Conservation (phyloP, 2,329 filamentous ascomycete genomes). For the Pestalotiopsis sp. region DNA sequence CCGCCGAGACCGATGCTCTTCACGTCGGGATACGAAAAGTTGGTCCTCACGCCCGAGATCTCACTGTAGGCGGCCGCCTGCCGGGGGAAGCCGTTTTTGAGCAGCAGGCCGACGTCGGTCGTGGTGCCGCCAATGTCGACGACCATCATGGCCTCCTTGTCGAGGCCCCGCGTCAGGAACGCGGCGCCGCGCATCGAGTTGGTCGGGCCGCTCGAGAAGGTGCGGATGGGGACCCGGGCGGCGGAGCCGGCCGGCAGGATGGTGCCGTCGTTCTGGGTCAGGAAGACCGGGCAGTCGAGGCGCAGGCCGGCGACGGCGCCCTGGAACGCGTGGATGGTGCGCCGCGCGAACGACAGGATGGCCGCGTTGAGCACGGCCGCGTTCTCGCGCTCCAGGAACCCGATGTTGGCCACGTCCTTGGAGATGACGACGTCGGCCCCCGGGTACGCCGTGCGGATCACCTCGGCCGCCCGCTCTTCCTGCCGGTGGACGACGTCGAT, state of each 20-base stretch:
- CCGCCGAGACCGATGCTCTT: conserved; percentile 60
- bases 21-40: conserved; percentile 56
- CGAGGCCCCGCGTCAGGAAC: conserved; percentile 46
- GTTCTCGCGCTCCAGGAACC: conserved; percentile 62
- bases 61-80: conserved; percentile 62
- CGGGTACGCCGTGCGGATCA: conserved; percentile 38
- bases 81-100: conserved; percentile 61
- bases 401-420: conserved; percentile 51
- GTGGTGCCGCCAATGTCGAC: conserved; percentile 69
- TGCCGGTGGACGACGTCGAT: conserved; percentile 48
- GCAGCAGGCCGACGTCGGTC: conserved; percentile 60
- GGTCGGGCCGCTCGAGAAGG: conserved; percentile 62
- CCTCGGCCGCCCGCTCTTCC: conserved; percentile 44
- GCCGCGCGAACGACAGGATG: conserved; percentile 55
- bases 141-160: conserved; percentile 48
- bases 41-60: conserved; percentile 62
- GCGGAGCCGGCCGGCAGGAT: conserved; percentile 54
- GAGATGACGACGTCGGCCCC: conserved; percentile 47
- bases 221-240: conserved; percentile 56
- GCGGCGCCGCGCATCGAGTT: conserved; percentile 65
- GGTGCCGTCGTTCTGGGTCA: conserved; percentile 65
- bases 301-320: conserved; percentile 49
- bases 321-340: conserved; percentile 56
- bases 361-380: conserved; percentile 64
- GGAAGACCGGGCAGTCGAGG: conserved; percentile 53